Percentiles rank a stretch among this genome's conserved stretches.
Conservation (phyloP, 495 filamentous ascomycete genomes). For the Neurospora sp. region DNA sequence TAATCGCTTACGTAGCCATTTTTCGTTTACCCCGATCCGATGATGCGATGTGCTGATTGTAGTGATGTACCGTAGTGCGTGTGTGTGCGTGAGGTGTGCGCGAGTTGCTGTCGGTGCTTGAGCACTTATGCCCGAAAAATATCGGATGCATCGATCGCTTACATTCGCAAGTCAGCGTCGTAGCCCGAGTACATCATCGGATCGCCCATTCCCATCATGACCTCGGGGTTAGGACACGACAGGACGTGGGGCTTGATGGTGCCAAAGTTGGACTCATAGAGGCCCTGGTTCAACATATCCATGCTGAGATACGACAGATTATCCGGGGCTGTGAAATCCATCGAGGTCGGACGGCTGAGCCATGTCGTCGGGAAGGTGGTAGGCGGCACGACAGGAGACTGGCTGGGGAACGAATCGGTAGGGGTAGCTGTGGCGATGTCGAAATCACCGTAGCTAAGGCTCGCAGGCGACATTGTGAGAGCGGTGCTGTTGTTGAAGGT, state of each 20-base stretch:
- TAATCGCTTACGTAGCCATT: not conserved
- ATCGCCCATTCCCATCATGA: slow-evolving; percentile 41
- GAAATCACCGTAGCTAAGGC: slow-evolving; percentile 34
- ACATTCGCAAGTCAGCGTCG: not conserved
- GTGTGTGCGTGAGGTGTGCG: not conserved
- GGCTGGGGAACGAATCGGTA: slow-evolving; percentile 23
- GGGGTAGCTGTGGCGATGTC: slow-evolving; percentile 24
- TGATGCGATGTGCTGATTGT: not conserved
- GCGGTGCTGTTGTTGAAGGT: slow-evolving; percentile 26
- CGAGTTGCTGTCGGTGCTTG: not conserved
- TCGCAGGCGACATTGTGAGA: slow-evolving; percentile 36
- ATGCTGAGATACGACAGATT: slow-evolving; percentile 23
- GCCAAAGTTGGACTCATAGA: slow-evolving; percentile 35
- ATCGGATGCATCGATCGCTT: not conserved
- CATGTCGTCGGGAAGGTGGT: slow-evolving; percentile 14
- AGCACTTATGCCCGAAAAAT: not conserved
- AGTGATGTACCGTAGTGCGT: not conserved
- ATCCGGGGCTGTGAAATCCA: slow-evolving; percentile 18
- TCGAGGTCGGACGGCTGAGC: slow-evolving; percentile 25
- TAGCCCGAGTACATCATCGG: slow-evolving; percentile 29
- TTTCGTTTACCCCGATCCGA: not conserved
- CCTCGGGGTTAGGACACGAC: slow-evolving; percentile 32
- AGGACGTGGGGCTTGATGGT: slow-evolving; percentile 39
- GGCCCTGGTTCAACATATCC: slow-evolving; percentile 33
- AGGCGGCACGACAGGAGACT: slow-evolving; percentile 10